Conservation (phyloP, 1,284 basidiomycete species). For the Pterulicium gracile region DNA sequence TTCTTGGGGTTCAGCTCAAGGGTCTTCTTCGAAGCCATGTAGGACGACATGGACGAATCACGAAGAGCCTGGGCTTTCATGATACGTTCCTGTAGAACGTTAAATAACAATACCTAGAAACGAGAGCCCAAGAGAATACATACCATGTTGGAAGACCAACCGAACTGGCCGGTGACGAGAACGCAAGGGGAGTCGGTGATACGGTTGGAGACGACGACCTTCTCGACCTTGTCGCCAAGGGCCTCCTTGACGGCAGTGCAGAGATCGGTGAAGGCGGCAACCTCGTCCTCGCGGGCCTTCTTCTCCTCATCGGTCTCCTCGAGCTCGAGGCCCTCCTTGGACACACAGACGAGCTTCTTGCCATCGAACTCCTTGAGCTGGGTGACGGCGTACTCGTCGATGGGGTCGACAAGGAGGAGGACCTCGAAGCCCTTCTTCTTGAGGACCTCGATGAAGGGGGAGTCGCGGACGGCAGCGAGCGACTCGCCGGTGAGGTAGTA, state of each 20-base stretch:
- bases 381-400: conserved; percentile 95
- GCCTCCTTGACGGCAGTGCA: conserved; percentile 97
- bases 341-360: conserved; percentile 97
- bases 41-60: conserved; percentile 98
- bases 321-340: conserved; percentile 98
- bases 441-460: conserved; percentile 98
- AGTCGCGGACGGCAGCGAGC: conserved; percentile 84
- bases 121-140: not conserved
- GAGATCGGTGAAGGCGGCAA: conserved; percentile 77
- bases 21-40: conserved; percentile 99
- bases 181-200: conserved; percentile 94
- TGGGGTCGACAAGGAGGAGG: conserved; percentile 94
- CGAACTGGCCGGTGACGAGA: conserved; percentile 97
- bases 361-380: conserved; percentile 99
- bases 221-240: conserved; percentile 99
- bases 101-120: conserved; percentile 7
- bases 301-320: conserved; percentile 99
- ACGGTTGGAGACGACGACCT: conserved; percentile 97
- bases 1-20: conserved; percentile 95
- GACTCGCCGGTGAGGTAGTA: conserved; percentile 99
- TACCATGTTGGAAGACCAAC: conserved; percentile 99
- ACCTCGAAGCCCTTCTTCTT: conserved; percentile 99
- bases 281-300: conserved; percentile 83
- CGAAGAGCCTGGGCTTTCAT: conserved; percentile 99
- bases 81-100: conserved; percentile 70